Conservation (phyloP, 352 stramenopile genomes). For the Thraustochytrium aureum region DNA sequence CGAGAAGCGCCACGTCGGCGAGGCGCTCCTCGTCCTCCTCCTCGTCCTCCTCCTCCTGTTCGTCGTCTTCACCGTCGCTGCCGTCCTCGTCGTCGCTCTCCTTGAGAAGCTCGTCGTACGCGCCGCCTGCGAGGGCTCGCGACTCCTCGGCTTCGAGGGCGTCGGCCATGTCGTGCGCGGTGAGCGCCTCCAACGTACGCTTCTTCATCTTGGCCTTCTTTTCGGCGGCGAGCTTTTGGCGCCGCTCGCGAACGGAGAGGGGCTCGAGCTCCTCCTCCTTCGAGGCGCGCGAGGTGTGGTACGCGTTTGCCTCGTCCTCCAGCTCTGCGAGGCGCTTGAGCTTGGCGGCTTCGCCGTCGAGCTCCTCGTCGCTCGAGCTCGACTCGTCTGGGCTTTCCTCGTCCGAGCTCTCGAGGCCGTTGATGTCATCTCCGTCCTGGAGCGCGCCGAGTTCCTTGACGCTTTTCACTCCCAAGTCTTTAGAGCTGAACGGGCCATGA, state of each 20-base stretch:
- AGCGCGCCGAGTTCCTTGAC: conserved; percentile 20
- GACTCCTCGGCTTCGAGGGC: conserved; percentile 53
- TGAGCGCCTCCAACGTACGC: conserved; percentile 37
- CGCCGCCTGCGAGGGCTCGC: background rate
- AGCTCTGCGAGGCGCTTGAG: background rate
- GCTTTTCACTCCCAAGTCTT: conserved; percentile 8
- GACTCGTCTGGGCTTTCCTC: conserved; percentile 47
- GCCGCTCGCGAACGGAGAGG: conserved; percentile 24
- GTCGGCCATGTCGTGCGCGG: conserved; percentile 14
- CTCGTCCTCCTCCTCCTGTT: conserved; percentile 35
- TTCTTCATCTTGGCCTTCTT: conserved; percentile 57
- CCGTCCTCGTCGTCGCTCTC: conserved; percentile 14
- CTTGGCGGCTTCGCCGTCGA: background rate
- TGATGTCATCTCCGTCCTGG: background rate
- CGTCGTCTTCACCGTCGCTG: conserved; percentile 21
- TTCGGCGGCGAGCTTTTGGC: conserved; percentile 23
- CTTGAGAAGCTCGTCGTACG: conserved; percentile 26
- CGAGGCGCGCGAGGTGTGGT: background rate
- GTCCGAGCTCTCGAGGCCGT: conserved; percentile 1
- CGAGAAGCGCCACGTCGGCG: background rate
- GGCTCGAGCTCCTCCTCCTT: conserved; percentile 14
- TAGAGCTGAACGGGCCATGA: conserved; percentile 30
- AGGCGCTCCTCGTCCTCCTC: conserved; percentile 1
- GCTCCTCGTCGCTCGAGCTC: conserved; percentile 21
- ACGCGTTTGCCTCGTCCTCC: conserved; percentile 27